Percentiles rank a stretch among this genome's conserved stretches.
These are phyloP conservation scores for Blastocystis sp. DNA, from an alignment of 352 stramenopile genomes.

Conservation along the genomic window DNA sequence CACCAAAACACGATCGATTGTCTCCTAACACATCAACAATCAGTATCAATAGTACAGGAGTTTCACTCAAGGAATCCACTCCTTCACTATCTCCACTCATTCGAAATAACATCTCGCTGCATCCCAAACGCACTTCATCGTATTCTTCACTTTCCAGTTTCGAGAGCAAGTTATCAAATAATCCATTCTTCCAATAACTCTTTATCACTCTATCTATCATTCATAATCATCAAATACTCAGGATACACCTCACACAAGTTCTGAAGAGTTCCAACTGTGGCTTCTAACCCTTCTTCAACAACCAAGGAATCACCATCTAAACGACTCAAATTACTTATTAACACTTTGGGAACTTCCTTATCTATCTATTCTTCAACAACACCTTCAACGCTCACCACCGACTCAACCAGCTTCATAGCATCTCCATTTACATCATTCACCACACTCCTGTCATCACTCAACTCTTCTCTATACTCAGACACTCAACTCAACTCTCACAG, in stretches of 20 bases:
- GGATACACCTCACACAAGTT: slow-evolving; percentile 30
- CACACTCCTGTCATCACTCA: slow-evolving; percentile 32
- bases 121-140: neutral
- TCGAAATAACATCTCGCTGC: slow-evolving; percentile 9
- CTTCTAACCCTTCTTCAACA: slow-evolving; percentile 15
- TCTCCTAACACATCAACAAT: neutral
- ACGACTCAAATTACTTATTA: slow-evolving; percentile 25
- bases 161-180: neutral
- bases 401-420: neutral
- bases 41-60: neutral
- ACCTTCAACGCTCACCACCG: neutral
- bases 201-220: slow-evolving; percentile 11
- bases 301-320: neutral
- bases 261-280: neutral
- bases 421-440: neutral
- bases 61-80: neutral
- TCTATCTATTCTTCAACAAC: neutral
- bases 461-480: neutral
- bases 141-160: neutral
- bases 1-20: neutral
- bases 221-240: neutral
- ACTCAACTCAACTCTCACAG: neutral
- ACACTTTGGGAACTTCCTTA: slow-evolving; percentile 15
- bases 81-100: neutral
- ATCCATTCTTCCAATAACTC: neutral